phyloP scores from a whole-genome alignment of 2,329 filamentous ascomycete species.

The Hypoxylon sp. region DNA sequence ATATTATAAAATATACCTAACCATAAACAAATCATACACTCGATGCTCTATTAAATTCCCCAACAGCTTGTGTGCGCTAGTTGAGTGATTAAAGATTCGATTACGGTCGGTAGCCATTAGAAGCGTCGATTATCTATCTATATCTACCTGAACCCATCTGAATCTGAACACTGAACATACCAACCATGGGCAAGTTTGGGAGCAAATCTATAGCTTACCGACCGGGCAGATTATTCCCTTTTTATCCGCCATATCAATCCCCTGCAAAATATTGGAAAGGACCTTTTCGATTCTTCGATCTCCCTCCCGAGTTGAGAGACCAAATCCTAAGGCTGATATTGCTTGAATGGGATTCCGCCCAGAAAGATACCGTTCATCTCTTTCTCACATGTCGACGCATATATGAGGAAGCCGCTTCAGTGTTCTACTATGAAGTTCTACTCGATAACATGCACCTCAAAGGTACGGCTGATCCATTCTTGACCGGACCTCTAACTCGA shows the following conservation, averaged over 20 bases:
- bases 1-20: neutral
- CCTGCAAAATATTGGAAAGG: conserved; percentile 30
- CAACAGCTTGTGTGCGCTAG: too few relatives aligned
- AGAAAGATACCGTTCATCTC: conserved; percentile 34
- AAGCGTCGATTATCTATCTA: too few relatives aligned
- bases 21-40: neutral
- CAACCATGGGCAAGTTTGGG: conserved; percentile 34
- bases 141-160: too few relatives aligned
- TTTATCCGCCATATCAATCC: too few relatives aligned
- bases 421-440: conserved; percentile 42
- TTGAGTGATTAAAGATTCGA: too few relatives aligned
- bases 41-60: neutral
- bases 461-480: conserved; percentile 31
- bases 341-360: conserved; percentile 19
- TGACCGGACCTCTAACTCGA: conserved; percentile 28
- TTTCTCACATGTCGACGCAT: conserved; percentile 38
- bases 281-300: conserved; percentile 42
- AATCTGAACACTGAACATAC: too few relatives aligned
- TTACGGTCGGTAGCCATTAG: too few relatives aligned
- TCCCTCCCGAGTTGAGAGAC: conserved; percentile 42
- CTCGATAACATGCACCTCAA: conserved; percentile 35
- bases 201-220: conserved; percentile 38
- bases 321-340: conserved; percentile 37
- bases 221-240: too few relatives aligned
- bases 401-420: conserved; percentile 41